Conservation (phyloP, 179 eudicot species). For the Beta lomatogona region DNA sequence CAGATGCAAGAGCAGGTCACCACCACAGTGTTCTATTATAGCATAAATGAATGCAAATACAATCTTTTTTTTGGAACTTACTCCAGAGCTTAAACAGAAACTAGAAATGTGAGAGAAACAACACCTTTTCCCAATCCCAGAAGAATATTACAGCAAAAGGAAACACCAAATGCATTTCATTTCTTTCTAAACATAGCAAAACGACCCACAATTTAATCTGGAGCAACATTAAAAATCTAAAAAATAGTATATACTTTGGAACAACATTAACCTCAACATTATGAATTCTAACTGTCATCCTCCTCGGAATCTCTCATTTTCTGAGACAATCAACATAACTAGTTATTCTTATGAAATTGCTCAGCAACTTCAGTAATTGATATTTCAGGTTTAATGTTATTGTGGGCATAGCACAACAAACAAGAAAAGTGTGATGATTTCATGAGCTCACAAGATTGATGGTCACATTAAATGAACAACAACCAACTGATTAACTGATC, state of each 20-base stretch:
- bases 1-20: conserved; percentile 52
- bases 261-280: not conserved
- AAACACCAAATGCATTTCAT: not conserved
- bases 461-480: conserved; percentile 7
- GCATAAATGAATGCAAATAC: not conserved
- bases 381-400: too few species aligned
- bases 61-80: not conserved
- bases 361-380: not conserved
- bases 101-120: not conserved
- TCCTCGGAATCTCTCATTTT: not conserved
- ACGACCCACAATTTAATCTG: not conserved
- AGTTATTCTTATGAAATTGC: not conserved
- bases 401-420: conserved; percentile 7
- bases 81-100: not conserved
- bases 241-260: too few species aligned
- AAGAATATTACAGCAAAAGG: not conserved
- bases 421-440: conserved; percentile 5
- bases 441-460: conserved; percentile 17
- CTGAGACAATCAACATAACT: not conserved
- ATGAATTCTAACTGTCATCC: not conserved
- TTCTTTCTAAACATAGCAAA: not conserved
- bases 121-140: not conserved
- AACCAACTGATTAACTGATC: not conserved
- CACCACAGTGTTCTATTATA: conserved; percentile 34
- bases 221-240: not conserved